phyloP scores from a whole-genome alignment of 2,329 filamentous ascomycete genomes.

The Incumbomyces lentus region DNA sequence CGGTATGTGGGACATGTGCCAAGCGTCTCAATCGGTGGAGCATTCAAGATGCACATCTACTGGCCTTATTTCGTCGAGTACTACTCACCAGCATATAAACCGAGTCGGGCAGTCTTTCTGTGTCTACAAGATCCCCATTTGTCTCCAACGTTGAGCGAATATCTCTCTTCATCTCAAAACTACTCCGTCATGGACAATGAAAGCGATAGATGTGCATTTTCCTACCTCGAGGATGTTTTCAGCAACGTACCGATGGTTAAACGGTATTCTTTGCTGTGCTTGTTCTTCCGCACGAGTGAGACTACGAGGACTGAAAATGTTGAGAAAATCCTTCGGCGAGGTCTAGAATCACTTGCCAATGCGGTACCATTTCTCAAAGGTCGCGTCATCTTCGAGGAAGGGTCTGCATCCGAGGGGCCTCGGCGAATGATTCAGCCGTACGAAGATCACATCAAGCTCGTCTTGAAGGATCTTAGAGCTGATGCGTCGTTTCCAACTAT shows the following conservation, averaged over 20 bases:
- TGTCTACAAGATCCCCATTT: too few species aligned
- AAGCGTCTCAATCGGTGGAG: too few species aligned
- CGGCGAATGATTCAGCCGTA: constrained; percentile 31
- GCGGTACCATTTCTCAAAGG: constrained; percentile 42
- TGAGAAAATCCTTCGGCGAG: constrained; percentile 25
- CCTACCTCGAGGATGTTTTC: background rate
- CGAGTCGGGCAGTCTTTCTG: too few species aligned
- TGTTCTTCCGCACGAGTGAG: constrained; percentile 29
- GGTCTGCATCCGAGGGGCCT: constrained; percentile 23
- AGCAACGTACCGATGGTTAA: background rate
- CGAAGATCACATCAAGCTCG: constrained; percentile 25
- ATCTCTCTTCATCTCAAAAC: too few species aligned
- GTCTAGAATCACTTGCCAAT: constrained; percentile 30
- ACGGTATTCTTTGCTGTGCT: constrained; percentile 26
- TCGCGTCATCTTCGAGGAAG: constrained; percentile 30
- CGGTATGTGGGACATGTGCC: too few species aligned
- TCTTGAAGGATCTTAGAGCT: constrained; percentile 35
- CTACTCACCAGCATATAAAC: too few species aligned
- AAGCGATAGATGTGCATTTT: background rate
- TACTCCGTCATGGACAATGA: too few species aligned
- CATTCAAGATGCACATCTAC: too few species aligned
- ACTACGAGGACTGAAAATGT: constrained; percentile 20
- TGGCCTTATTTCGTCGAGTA: too few species aligned
- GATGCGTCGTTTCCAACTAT: constrained; percentile 30
- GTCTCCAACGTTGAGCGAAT: too few species aligned